phyloP scores from a whole-genome alignment of 1,284 basidiomycete species.

The Cryptococcus hybrid region DNA sequence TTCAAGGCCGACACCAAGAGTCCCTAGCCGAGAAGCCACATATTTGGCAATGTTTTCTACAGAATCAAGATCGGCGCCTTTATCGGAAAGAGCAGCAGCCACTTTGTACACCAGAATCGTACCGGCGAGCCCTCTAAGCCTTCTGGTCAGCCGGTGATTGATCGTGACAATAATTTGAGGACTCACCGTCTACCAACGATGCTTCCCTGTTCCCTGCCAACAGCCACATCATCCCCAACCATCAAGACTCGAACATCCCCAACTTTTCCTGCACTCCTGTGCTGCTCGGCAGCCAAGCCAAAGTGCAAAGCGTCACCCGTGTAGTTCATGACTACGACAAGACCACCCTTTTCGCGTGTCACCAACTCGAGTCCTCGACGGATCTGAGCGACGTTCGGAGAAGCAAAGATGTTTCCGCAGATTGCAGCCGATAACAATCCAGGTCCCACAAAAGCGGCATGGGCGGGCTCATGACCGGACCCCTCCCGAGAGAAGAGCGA shows the following conservation, averaged over 20 bases:
- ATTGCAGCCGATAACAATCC: conserved; percentile 83
- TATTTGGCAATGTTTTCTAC: conserved; percentile 69
- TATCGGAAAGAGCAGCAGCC: conserved; percentile 74
- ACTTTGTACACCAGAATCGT: conserved; percentile 91
- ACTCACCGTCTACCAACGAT: conserved; percentile 49
- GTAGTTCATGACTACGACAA: conserved; percentile 68
- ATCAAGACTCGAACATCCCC: conserved; percentile 75
- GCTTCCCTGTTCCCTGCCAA: conserved; percentile 58
- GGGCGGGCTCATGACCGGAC: conserved; percentile 83
- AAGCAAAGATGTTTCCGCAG: conserved; percentile 82
- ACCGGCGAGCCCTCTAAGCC: conserved; percentile 70
- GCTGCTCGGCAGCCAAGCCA: conserved; percentile 85
- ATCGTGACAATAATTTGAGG: conserved; percentile 26
- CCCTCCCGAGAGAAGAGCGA: conserved; percentile 86
- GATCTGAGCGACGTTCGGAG: conserved; percentile 81
- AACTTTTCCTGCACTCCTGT: conserved; percentile 66
- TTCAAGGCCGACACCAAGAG: conserved; percentile 86
- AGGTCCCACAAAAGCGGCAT: conserved; percentile 73
- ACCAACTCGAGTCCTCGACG: conserved; percentile 73
- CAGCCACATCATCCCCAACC: conserved; percentile 89
- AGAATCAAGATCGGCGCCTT: conserved; percentile 68
- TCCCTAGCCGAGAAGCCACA: conserved; percentile 63
- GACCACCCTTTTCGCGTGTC: conserved; percentile 67
- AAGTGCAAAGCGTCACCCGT: conserved; percentile 92
- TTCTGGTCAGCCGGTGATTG: neutral